phyloP scores from a whole-genome alignment of 352 stramenopile genomes.

The Globisporangium apiculatum region DNA sequence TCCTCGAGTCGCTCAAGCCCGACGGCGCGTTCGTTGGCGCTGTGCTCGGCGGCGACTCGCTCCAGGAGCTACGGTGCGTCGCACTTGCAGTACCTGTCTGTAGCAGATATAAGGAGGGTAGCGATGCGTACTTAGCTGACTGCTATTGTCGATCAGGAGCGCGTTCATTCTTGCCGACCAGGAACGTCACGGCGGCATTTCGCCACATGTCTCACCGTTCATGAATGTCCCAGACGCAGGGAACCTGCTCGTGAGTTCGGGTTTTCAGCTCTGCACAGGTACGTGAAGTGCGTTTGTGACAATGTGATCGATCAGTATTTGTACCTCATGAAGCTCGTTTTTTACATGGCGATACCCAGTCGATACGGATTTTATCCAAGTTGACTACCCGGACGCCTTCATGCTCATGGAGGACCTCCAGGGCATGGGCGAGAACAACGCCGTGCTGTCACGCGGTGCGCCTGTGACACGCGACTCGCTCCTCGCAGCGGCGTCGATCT shows the following conservation, averaged over 20 bases:
- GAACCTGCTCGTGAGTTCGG: constrained; percentile 86
- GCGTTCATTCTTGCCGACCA: constrained; percentile 93
- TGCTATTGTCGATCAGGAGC: constrained; percentile 38
- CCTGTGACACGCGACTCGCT: constrained; percentile 89
- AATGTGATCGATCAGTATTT: no score
- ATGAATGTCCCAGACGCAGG: constrained; percentile 94
- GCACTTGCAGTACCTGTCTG: not conserved
- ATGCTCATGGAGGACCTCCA: constrained; percentile 94
- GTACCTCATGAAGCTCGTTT: not conserved
- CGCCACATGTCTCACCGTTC: constrained; percentile 93
- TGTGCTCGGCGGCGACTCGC: constrained; percentile 93
- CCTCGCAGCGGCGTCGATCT: constrained; percentile 91
- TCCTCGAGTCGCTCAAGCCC: constrained; percentile 89
- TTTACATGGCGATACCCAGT: constrained; percentile 36
- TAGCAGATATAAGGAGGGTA: no score
- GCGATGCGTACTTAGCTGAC: not conserved
- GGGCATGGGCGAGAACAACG: constrained; percentile 96
- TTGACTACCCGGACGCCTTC: constrained; percentile 94
- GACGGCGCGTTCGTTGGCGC: constrained; percentile 96
- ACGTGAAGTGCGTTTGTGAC: not conserved
- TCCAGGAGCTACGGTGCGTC: constrained; percentile 90
- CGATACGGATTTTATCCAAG: constrained; percentile 94
- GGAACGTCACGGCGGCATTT: constrained; percentile 93
- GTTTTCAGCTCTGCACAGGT: constrained; percentile 93
- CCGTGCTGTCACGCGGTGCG: constrained; percentile 46